A percentile compares a stretch with the other conserved stretches of the same genome.
phyloP scores from a whole-genome alignment of 2,329 filamentous ascomycete genomes.

The Apiospora marii region DNA sequence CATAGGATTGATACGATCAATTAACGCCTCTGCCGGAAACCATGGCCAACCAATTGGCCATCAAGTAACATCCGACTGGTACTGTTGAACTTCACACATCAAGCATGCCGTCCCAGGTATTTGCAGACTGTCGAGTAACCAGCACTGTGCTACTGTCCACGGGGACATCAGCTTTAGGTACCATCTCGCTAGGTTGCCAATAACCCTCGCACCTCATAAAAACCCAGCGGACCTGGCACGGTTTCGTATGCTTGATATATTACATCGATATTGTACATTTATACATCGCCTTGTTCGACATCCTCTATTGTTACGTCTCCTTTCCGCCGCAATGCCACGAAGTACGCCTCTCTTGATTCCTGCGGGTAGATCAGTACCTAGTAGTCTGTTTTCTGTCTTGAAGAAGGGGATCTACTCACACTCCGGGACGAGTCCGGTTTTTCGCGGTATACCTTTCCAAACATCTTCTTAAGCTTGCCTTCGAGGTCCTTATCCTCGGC shows the following conservation, averaged over 20 bases:
- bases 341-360: constrained; percentile 88
- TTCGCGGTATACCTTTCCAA: constrained; percentile 81
- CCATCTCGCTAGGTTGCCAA: neutral
- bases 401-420: constrained; percentile 58
- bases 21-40: neutral
- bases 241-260: neutral
- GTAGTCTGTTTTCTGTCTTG: constrained; percentile 12
- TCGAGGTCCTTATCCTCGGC: constrained; percentile 84
- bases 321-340: constrained; percentile 80
- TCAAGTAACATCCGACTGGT: neutral
- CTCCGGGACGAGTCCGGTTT: constrained; percentile 91
- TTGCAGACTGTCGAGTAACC: neutral
- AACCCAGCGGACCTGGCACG: neutral
- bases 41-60: neutral
- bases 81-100: neutral
- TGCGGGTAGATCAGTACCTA: constrained; percentile 43
- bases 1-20: neutral
- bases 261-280: neutral
- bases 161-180: neutral
- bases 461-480: constrained; percentile 75
- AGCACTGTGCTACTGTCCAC: neutral
- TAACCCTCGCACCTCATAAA: too few species aligned
- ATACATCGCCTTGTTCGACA: constrained; percentile 19
- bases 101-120: neutral
- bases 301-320: constrained; percentile 44